Conservation (phyloP, 805 yeast species). For the Metschnikowia arizonensis region DNA sequence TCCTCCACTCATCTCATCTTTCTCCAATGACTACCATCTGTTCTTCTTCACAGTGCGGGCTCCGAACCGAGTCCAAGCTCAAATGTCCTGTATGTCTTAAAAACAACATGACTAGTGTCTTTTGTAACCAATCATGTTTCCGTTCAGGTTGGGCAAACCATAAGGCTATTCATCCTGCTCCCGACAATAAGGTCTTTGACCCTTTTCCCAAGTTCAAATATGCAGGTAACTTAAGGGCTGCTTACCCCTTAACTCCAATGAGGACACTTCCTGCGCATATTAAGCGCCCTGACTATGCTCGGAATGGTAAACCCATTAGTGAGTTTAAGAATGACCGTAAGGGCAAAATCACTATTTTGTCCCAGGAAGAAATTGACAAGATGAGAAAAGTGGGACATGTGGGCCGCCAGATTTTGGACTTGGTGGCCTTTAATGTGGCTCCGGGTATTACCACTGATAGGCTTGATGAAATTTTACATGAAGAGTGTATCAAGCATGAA, state of each 20-base stretch:
- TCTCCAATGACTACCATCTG: conserved; percentile 37
- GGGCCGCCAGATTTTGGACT: conserved; percentile 86
- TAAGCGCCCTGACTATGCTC: conserved; percentile 78
- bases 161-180: conserved; percentile 63
- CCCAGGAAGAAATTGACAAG: conserved; percentile 65
- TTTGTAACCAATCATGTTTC: conserved; percentile 85
- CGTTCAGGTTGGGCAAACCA: conserved; percentile 67
- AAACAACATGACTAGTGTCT: conserved; percentile 53
- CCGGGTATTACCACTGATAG: conserved; percentile 95
- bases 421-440: conserved; percentile 73
- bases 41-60: conserved; percentile 81
- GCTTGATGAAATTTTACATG: conserved; percentile 79
- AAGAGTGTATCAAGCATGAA: conserved; percentile 80
- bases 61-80: conserved; percentile 64
- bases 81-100: conserved; percentile 93
- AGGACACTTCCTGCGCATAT: conserved; percentile 70
- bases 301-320: conserved; percentile 68
- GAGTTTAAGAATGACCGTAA: conserved; percentile 73
- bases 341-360: conserved; percentile 59
- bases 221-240: conserved; percentile 72
- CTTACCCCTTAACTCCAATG: conserved; percentile 74
- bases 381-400: conserved; percentile 70
- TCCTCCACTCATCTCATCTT: not conserved
- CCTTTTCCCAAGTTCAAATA: conserved; percentile 81
- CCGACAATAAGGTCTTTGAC: conserved; percentile 61